Conservation (phyloP, 805 yeast species). For the Starmerella cellae region DNA sequence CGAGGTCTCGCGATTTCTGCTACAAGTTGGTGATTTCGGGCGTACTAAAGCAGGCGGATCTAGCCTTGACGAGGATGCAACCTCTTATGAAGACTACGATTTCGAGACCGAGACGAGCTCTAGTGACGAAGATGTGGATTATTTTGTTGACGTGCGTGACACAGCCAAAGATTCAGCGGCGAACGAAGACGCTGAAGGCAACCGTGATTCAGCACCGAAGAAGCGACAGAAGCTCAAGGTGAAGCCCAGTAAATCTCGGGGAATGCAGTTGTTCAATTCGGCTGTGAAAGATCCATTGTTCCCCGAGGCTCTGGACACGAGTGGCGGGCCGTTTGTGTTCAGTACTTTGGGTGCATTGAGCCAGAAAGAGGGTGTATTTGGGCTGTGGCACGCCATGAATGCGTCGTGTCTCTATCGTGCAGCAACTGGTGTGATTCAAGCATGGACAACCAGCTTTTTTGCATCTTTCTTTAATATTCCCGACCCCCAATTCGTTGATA, state of each 20-base stretch:
- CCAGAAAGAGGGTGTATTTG: constrained; percentile 51
- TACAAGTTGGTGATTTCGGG: constrained; percentile 56
- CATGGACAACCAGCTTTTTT: constrained; percentile 83
- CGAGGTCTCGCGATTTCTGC: constrained; percentile 61
- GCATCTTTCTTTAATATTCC: constrained; percentile 74
- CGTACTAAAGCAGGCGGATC: constrained; percentile 7
- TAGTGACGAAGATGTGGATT: constrained; percentile 30
- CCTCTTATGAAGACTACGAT: constrained; percentile 13
- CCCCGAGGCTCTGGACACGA: constrained; percentile 12
- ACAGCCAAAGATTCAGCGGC: neutral
- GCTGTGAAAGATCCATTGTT: constrained; percentile 1
- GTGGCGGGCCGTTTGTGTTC: constrained; percentile 25
- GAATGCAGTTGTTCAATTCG: constrained; percentile 10
- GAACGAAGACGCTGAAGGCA: neutral
- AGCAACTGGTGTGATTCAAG: constrained; percentile 60
- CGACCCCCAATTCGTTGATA: constrained; percentile 76
- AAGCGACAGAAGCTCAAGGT: neutral
- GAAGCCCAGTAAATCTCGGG: constrained; percentile 11
- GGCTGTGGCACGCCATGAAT: constrained; percentile 59
- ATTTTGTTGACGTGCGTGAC: constrained; percentile 27
- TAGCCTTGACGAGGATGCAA: neutral
- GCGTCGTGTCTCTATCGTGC: constrained; percentile 67
- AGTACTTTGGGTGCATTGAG: constrained; percentile 36
- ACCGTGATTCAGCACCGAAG: too few relatives aligned
- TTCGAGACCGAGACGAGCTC: constrained; percentile 14